These are phyloP conservation scores for Brassica nigra DNA, from an alignment of 345 rosid species.

Conservation along the genomic window DNA sequence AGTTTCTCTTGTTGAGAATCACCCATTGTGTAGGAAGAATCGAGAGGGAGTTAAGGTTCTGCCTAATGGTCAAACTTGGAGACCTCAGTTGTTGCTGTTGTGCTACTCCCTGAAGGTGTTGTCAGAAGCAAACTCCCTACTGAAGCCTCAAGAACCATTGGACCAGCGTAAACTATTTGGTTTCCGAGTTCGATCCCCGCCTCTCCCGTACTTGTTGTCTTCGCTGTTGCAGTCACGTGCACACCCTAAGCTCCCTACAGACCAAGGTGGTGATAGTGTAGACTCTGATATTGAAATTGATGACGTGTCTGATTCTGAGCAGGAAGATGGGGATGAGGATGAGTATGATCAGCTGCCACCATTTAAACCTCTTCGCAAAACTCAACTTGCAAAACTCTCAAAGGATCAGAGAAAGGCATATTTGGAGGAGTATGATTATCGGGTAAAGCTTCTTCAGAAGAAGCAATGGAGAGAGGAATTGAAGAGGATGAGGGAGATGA, in stretches of 20 bases:
- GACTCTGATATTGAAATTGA: slow-evolving; percentile 50
- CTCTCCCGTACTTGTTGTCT: slow-evolving; percentile 90
- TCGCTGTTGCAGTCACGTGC: slow-evolving; percentile 93
- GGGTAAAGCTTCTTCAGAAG: slow-evolving; percentile 92
- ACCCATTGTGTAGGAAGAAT: slow-evolving; percentile 80
- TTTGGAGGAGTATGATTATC: slow-evolving; percentile 89
- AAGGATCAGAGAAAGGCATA: slow-evolving; percentile 82
- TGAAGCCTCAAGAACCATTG: slow-evolving; percentile 79
- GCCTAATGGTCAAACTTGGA: slow-evolving; percentile 91
- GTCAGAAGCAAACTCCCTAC: slow-evolving; percentile 77
- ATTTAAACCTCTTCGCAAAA: slow-evolving; percentile 79
- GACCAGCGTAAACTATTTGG: slow-evolving; percentile 89
- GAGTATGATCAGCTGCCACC: slow-evolving; percentile 50
- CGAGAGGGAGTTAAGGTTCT: slow-evolving; percentile 89
- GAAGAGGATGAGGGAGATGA: slow-evolving; percentile 29
- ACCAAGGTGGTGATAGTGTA: slow-evolving; percentile 69
- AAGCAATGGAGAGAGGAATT: slow-evolving; percentile 91
- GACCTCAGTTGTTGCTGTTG: slow-evolving; percentile 74
- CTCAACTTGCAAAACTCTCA: slow-evolving; percentile 78
- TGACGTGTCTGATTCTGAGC: slow-evolving; percentile 78
- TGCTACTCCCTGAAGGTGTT: slow-evolving; percentile 83
- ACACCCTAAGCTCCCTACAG: slow-evolving; percentile 76
- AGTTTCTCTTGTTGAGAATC: slow-evolving; percentile 88
- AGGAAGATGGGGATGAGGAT: slow-evolving; percentile 75
- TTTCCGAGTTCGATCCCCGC: slow-evolving; percentile 79